Evolutionary conservation across 176 grass and related monocot species (phyloP).

Genomic region (Secale cereale): DNA sequence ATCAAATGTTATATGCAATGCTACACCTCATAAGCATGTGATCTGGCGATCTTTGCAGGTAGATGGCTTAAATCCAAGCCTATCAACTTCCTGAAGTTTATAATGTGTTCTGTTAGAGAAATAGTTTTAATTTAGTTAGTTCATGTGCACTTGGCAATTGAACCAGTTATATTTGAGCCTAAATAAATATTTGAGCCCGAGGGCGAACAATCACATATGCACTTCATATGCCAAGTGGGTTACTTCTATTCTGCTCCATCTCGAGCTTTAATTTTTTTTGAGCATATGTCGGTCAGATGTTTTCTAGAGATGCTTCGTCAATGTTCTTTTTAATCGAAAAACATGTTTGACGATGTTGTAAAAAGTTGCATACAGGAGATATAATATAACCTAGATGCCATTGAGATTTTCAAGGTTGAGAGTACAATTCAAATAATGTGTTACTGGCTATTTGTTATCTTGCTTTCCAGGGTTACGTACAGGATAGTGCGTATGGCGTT

Average conservation of each 20-base stretch:
- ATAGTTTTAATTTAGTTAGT: background rate
- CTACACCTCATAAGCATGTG: too few species aligned
- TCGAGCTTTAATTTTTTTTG: background rate
- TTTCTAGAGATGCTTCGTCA: background rate
- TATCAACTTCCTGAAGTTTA: too few species aligned
- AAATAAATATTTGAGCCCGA: background rate
- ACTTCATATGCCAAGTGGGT: background rate
- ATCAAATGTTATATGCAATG: too few species aligned
- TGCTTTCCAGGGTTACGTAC: slow-evolving; percentile 62
- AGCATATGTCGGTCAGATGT: background rate
- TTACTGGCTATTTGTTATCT: slow-evolving; percentile 5
- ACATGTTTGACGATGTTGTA: background rate
- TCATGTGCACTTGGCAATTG: background rate
- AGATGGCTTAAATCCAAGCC: too few species aligned
- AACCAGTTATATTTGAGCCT: background rate
- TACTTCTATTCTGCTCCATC: background rate
- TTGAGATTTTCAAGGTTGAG: background rate
- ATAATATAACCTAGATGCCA: background rate
- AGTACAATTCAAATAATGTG: background rate
- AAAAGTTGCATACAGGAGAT: background rate
- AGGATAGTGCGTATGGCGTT: slow-evolving; percentile 75
- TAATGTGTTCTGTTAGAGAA: background rate
- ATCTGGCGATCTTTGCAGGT: too few species aligned
- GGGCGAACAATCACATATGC: background rate
- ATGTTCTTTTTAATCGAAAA: slow-evolving; percentile 5